Percentiles rank a stretch among this genome's conserved stretches.
Evolutionary conservation across 805 yeast genomes (phyloP).

Genomic region (Nakazawaea siamensis): DNA sequence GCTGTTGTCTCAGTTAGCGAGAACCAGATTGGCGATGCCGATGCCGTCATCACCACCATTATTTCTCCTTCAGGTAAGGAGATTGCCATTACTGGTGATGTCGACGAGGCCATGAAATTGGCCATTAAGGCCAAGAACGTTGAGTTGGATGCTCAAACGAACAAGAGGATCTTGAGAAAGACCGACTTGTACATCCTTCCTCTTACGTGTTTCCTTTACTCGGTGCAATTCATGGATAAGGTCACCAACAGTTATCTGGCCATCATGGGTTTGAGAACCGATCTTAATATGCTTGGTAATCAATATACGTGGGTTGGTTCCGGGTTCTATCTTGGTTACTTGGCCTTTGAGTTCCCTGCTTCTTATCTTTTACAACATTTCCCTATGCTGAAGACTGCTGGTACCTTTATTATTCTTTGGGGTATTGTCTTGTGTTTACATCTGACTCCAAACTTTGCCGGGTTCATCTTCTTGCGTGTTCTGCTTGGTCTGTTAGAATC

Average conservation of each 20-base stretch:
- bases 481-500: slow-evolving; percentile 42
- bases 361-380: slow-evolving; percentile 28
- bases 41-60: slow-evolving; percentile 12
- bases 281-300: slow-evolving; percentile 26
- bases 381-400: slow-evolving; percentile 28
- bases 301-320: slow-evolving; percentile 27
- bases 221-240: slow-evolving; percentile 53
- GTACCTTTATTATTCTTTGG: slow-evolving; percentile 25
- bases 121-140: slow-evolving; percentile 27
- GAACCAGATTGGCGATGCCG: slow-evolving; percentile 13
- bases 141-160: slow-evolving; percentile 15
- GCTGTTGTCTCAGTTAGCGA: slow-evolving; percentile 11
- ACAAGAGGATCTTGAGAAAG: slow-evolving; percentile 26
- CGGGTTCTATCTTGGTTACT: slow-evolving; percentile 28
- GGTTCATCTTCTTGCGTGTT: slow-evolving; percentile 35
- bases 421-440: slow-evolving; percentile 24
- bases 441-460: slow-evolving; percentile 28
- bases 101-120: slow-evolving; percentile 37
- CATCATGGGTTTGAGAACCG: slow-evolving; percentile 28
- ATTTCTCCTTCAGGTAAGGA: slow-evolving; percentile 13
- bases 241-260: slow-evolving; percentile 32
- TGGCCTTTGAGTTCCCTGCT: slow-evolving; percentile 26
- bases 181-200: slow-evolving; percentile 44
- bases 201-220: slow-evolving; percentile 37
- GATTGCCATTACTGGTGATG: slow-evolving; percentile 23